Percentiles rank a stretch among this genome's conserved stretches.
Evolutionary conservation across 2,329 filamentous ascomycete genomes (phyloP).

Genomic region (Fonsecaea multimorphosa): DNA sequence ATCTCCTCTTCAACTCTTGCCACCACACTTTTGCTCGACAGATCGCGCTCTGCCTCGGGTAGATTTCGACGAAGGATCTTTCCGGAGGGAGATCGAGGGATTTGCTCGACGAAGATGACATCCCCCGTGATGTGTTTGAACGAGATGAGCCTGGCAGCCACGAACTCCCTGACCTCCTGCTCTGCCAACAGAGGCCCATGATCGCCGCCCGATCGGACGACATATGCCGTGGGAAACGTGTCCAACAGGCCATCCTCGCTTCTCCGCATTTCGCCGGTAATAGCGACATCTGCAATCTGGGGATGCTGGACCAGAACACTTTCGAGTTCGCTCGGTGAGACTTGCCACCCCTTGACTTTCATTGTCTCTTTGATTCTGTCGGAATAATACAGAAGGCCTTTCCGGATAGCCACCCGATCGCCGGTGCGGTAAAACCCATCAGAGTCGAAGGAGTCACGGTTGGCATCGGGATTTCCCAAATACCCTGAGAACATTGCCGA

Average conservation of each 20-base stretch:
- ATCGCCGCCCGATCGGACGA: constrained; percentile 46
- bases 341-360: constrained; percentile 56
- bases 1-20: neutral
- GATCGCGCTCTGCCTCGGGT: constrained; percentile 16
- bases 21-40: neutral
- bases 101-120: constrained; percentile 55
- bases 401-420: constrained; percentile 48
- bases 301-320: constrained; percentile 52
- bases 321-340: constrained; percentile 58
- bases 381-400: constrained; percentile 49
- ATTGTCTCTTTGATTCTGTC: constrained; percentile 54
- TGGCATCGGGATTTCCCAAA: constrained; percentile 46
- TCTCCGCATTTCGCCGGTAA: constrained; percentile 51
- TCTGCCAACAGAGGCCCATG: constrained; percentile 42
- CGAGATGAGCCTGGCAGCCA: constrained; percentile 47
- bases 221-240: constrained; percentile 53
- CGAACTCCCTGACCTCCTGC: constrained; percentile 46
- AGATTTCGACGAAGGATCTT: constrained; percentile 52
- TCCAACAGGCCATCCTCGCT: constrained; percentile 44
- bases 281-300: constrained; percentile 53
- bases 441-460: constrained; percentile 39
- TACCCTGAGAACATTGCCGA: constrained; percentile 48
- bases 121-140: constrained; percentile 58
- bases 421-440: constrained; percentile 54
- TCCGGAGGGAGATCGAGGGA: constrained; percentile 57